Conservation (phyloP, 352 stramenopile genomes). For the Phytophthora podocarpi region DNA sequence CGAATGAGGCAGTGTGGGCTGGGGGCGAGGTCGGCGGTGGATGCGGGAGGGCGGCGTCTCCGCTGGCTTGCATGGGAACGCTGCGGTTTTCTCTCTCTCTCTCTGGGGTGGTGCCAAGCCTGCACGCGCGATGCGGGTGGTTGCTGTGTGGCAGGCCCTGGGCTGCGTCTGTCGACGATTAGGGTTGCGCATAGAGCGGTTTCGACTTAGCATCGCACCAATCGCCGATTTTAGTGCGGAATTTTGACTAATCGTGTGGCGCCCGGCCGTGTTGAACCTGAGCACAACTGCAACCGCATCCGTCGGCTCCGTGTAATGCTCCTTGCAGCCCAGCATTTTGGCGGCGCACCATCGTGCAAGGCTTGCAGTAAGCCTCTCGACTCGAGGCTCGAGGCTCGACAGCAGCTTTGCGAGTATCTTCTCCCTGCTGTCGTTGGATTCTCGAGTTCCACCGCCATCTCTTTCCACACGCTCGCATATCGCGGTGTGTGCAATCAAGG, state of each 20-base stretch:
- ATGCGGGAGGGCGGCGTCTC: slow-evolving; percentile 14
- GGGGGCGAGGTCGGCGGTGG: slow-evolving; percentile 16
- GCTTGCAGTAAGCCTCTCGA: too few species aligned
- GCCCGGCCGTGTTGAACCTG: slow-evolving; percentile 27
- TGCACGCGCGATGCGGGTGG: slow-evolving; percentile 9
- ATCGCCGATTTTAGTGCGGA: slow-evolving; percentile 7
- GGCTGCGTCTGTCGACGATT: neutral
- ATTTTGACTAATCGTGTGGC: slow-evolving; percentile 2
- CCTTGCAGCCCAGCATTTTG: neutral
- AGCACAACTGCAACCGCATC: slow-evolving; percentile 13
- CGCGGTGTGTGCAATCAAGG: too few species aligned
- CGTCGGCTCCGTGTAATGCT: too few species aligned
- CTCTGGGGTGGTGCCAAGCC: neutral
- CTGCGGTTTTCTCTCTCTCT: neutral
- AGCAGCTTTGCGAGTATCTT: too few species aligned
- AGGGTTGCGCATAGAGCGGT: slow-evolving; percentile 19
- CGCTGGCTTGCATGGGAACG: slow-evolving; percentile 27
- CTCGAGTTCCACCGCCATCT: too few species aligned
- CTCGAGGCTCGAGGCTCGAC: too few species aligned
- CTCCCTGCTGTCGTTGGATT: too few species aligned
- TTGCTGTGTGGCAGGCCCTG: slow-evolving; percentile 18
- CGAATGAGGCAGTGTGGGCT: slow-evolving; percentile 8
- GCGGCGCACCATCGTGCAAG: too few species aligned
- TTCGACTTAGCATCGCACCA: neutral
- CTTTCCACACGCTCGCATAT: too few species aligned